These are phyloP conservation scores for Gyromitra esculenta DNA, from an alignment of 2,329 filamentous ascomycete species.

Conservation along the genomic window DNA sequence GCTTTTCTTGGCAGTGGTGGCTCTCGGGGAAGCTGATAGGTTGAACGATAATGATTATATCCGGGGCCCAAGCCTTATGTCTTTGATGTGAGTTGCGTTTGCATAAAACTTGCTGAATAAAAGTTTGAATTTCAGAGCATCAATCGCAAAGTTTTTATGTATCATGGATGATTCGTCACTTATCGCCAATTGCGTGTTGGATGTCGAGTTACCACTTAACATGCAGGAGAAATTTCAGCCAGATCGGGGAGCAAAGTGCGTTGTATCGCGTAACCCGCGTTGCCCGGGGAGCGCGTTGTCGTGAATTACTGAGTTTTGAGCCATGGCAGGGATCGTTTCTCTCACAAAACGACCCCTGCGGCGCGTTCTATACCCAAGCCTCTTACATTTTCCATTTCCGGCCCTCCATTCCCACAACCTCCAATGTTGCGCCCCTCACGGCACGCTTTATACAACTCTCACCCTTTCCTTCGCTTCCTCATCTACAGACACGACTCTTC, in stretches of 20 bases:
- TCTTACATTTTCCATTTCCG: conserved; percentile 51
- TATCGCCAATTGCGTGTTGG: conserved; percentile 26
- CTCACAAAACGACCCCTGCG: conserved; percentile 39
- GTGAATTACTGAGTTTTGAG: conserved; percentile 36
- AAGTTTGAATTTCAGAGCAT: background rate
- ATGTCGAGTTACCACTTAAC: conserved; percentile 14
- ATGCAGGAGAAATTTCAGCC: conserved; percentile 30
- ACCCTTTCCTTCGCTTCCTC: conserved; percentile 33
- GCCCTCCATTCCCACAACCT: conserved; percentile 40
- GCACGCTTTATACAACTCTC: conserved; percentile 27
- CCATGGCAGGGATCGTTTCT: conserved; percentile 36
- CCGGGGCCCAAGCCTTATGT: background rate
- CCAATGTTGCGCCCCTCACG: conserved; percentile 51
- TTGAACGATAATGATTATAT: background rate
- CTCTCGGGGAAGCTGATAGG: background rate
- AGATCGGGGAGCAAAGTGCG: conserved; percentile 35
- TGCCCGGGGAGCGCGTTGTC: conserved; percentile 41
- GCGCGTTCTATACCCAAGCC: conserved; percentile 49
- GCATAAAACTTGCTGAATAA: conserved; percentile 6
- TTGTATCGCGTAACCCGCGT: conserved; percentile 43
- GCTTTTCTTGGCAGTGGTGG: conserved; percentile 18
- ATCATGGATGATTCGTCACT: conserved; percentile 5
- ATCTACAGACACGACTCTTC: conserved; percentile 22
- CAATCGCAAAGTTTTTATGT: background rate
- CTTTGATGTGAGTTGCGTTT: conserved; percentile 15